Evolutionary conservation across 2,329 filamentous ascomycete species (phyloP).

Genomic region (Fusarium graminum): DNA sequence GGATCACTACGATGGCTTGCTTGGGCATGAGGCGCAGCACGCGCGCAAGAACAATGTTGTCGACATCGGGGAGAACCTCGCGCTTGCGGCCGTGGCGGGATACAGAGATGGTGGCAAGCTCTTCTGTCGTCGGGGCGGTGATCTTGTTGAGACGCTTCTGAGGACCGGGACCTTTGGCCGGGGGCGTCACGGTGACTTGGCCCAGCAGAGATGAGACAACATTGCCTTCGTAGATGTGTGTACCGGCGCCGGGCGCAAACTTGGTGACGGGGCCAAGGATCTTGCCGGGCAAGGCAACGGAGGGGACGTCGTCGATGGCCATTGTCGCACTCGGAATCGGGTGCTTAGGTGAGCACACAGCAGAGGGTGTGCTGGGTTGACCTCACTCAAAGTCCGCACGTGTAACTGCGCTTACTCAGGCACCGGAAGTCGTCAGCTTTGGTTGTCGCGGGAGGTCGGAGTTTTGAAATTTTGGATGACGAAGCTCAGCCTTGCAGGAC

Average conservation of each 20-base stretch:
- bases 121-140: conserved; percentile 58
- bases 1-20: conserved; percentile 87
- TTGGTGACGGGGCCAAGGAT: conserved; percentile 75
- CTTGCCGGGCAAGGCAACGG: conserved; percentile 84
- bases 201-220: conserved; percentile 89
- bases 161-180: conserved; percentile 63
- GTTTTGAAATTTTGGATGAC: conserved; percentile 25
- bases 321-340: conserved; percentile 16
- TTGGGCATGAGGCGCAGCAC: conserved; percentile 87
- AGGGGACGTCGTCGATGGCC: conserved; percentile 56
- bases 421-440: conserved; percentile 23
- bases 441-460: conserved; percentile 2
- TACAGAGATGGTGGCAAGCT: conserved; percentile 69
- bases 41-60: conserved; percentile 83
- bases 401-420: conserved; percentile 23
- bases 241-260: conserved; percentile 83
- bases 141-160: conserved; percentile 72
- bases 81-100: conserved; percentile 65
- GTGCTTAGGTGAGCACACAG: conserved; percentile 34
- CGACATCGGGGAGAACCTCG: conserved; percentile 85
- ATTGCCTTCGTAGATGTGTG: conserved; percentile 80
- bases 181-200: conserved; percentile 68
- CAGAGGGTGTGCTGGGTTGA: conserved; percentile 4
- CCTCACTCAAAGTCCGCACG: conserved; percentile 18
- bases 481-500: conserved; percentile 35